A percentile compares a stretch with the other conserved stretches of the same genome.
These are phyloP conservation scores for Diaporthe citrichinensis DNA, from an alignment of 2,329 filamentous ascomycete species.

Conservation along the genomic window DNA sequence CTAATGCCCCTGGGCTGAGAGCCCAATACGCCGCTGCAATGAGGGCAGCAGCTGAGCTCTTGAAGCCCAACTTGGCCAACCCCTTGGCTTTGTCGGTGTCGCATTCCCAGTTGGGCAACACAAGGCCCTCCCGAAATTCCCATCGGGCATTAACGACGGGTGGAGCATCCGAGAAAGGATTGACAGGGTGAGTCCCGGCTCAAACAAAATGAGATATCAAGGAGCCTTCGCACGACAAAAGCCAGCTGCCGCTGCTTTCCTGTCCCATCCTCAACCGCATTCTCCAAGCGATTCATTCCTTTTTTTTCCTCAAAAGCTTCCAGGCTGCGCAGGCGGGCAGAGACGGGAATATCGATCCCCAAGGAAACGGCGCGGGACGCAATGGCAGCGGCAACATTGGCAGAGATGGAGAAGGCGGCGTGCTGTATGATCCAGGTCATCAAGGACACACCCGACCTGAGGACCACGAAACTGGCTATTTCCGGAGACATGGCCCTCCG, in stretches of 20 bases:
- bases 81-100: constrained; percentile 38
- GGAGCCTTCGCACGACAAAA: constrained; percentile 34
- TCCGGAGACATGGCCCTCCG: constrained; percentile 39
- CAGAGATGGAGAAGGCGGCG: constrained; percentile 39
- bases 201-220: constrained; percentile 38
- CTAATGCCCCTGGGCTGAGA: background rate
- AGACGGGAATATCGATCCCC: background rate
- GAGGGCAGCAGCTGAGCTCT: constrained; percentile 7
- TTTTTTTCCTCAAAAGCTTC: background rate
- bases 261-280: background rate
- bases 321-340: constrained; percentile 28
- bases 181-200: constrained; percentile 35
- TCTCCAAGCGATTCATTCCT: background rate
- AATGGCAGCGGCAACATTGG: constrained; percentile 32
- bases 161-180: constrained; percentile 39
- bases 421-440: constrained; percentile 42
- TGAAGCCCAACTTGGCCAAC: constrained; percentile 36
- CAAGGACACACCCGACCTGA: constrained; percentile 42
- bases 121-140: constrained; percentile 40
- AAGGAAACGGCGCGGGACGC: constrained; percentile 31
- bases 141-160: constrained; percentile 42
- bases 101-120: constrained; percentile 38
- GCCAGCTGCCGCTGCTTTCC: constrained; percentile 7
- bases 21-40: background rate
- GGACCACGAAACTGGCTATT: constrained; percentile 37